Conservation (phyloP, 2,329 filamentous ascomycete genomes). For the Furcasterigmium furcatum region DNA sequence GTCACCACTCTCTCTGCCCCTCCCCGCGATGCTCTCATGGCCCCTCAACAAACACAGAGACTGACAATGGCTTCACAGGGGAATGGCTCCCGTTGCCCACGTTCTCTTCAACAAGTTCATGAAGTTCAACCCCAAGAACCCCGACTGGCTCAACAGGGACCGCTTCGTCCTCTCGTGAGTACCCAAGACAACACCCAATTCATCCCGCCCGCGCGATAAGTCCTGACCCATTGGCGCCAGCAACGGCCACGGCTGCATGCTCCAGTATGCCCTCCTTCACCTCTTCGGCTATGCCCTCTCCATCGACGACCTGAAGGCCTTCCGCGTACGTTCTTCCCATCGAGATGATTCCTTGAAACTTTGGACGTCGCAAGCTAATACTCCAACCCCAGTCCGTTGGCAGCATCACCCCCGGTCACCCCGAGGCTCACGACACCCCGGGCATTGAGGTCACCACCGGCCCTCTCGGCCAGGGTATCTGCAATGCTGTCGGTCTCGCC, state of each 20-base stretch:
- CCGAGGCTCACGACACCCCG: conserved; percentile 93
- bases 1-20: not conserved
- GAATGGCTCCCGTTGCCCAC: conserved; percentile 91
- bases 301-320: conserved; percentile 90
- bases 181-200: not conserved
- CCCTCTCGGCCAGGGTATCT: conserved; percentile 94
- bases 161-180: conserved; percentile 98
- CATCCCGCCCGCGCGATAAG: not conserved
- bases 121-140: conserved; percentile 99
- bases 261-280: conserved; percentile 97
- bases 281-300: conserved; percentile 86
- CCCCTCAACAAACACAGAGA: conserved; percentile 2
- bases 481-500: conserved; percentile 95
- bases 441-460: conserved; percentile 98
- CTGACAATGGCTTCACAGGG: conserved; percentile 43
- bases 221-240: conserved; percentile 39
- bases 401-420: conserved; percentile 90
- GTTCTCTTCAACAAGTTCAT: conserved; percentile 99
- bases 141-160: conserved; percentile 94
- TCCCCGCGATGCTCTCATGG: not conserved
- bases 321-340: conserved; percentile 69
- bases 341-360: no score
- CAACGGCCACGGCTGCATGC: conserved; percentile 99
- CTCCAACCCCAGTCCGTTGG: conserved; percentile 41
- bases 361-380: no score